phyloP scores from a whole-genome alignment of 352 stramenopile genomes.

The Blastocystis sp. region DNA sequence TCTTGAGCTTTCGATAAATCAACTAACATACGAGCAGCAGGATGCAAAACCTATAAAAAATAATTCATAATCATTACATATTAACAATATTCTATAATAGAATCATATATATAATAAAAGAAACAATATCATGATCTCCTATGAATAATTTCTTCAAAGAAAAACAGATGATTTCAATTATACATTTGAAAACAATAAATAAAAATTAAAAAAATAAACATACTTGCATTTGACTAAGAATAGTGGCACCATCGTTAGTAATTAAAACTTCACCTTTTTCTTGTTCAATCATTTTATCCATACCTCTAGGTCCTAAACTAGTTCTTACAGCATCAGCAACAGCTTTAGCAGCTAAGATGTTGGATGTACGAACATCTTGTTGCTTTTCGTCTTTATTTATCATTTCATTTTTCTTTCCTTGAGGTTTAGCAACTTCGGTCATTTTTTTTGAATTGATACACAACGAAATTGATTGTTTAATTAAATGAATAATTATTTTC shows the following conservation, averaged over 20 bases:
- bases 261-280: conserved; percentile 90
- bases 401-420: conserved; percentile 8
- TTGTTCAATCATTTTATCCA: conserved; percentile 93
- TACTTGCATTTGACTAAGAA: conserved; percentile 85
- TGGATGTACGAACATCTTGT: conserved; percentile 88
- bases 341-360: conserved; percentile 92
- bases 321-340: conserved; percentile 91
- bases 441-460: no score
- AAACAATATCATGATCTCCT: neutral
- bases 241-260: conserved; percentile 96
- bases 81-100: no score
- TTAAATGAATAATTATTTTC: no score
- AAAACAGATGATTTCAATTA: neutral
- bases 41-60: conserved; percentile 71
- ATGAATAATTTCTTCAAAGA: neutral
- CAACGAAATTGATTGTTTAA: no score
- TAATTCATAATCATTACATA: conserved; percentile 22
- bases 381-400: conserved; percentile 58
- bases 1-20: conserved; percentile 95
- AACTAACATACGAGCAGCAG: conserved; percentile 97
- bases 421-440: neutral
- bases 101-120: no score
- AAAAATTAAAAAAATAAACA: neutral
- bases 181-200: neutral
- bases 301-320: conserved; percentile 82